Evolutionary conservation across 192 early-diverging fungal genomes (phyloP).

Genomic region (Funneliformis mosseae): DNA sequence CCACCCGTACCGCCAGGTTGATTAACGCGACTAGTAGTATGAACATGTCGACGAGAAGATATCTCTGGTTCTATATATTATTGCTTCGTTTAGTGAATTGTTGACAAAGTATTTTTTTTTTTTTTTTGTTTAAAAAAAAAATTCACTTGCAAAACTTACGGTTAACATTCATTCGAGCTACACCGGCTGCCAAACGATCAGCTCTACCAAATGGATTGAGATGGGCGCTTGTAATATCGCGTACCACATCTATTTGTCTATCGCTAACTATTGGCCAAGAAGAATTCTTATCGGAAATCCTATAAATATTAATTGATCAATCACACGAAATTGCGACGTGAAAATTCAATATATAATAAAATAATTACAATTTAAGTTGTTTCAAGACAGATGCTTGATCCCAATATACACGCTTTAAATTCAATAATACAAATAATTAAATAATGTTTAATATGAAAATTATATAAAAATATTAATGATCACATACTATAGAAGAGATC

Average conservation of each 20-base stretch:
- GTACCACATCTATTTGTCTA: conserved; percentile 42
- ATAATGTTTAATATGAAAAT: not conserved
- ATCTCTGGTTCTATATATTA: no score
- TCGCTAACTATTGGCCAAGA: conserved; percentile 47
- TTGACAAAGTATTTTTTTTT: no score
- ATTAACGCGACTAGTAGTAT: conserved; percentile 31
- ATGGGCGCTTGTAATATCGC: conserved; percentile 36
- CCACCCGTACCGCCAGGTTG: conserved; percentile 36
- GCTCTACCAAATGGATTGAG: conserved; percentile 44
- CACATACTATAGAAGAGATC: conserved; percentile 25
- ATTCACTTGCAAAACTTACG: not conserved
- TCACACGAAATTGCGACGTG: not conserved
- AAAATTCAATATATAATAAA: not conserved
- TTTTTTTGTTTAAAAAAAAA: not conserved
- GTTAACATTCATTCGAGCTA: conserved; percentile 23
- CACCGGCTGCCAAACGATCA: conserved; percentile 19
- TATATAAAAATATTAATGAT: not conserved
- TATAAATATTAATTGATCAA: not conserved
- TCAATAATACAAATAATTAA: conserved; percentile 1
- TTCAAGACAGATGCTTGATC: conserved; percentile 33
- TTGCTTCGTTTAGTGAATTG: not conserved
- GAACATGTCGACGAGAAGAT: conserved; percentile 15
- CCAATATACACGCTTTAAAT: conserved; percentile 32
- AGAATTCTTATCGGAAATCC: conserved; percentile 27
- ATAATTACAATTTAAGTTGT: conserved; percentile 33